phyloP scores from a whole-genome alignment of 495 filamentous ascomycete species.

The Podospora pseudoanserina region DNA sequence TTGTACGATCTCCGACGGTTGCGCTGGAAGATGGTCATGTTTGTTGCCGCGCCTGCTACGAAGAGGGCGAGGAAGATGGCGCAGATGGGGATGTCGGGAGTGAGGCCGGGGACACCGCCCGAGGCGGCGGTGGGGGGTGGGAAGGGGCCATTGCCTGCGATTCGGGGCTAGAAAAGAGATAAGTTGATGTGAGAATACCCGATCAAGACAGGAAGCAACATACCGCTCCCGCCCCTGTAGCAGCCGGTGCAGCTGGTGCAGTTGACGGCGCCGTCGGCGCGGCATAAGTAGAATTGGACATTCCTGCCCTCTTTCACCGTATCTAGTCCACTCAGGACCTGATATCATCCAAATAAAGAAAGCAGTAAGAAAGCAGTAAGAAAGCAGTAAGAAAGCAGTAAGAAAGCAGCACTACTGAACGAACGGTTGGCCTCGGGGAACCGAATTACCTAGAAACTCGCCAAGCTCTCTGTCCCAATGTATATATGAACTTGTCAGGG shows the following conservation, averaged over 20 bases:
- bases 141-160: conserved; percentile 10
- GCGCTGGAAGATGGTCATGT: conserved; percentile 62
- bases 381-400: neutral
- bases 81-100: conserved; percentile 47
- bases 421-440: neutral
- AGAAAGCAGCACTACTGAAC: neutral
- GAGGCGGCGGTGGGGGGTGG: conserved; percentile 7
- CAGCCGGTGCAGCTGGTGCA: conserved; percentile 1
- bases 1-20: conserved; percentile 62
- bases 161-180: neutral
- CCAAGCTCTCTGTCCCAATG: neutral
- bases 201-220: conserved; percentile 5
- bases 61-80: conserved; percentile 65
- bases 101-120: conserved; percentile 3
- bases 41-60: conserved; percentile 51
- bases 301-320: neutral
- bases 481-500: neutral
- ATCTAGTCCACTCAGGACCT: neutral
- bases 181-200: neutral
- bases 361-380: neutral
- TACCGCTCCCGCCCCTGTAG: conserved; percentile 4
- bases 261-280: conserved; percentile 18
- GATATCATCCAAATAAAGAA: neutral
- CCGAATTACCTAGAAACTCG: neutral
- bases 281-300: conserved; percentile 25